phyloP scores from a whole-genome alignment of 495 filamentous ascomycete genomes.

The Tuber borchii region DNA sequence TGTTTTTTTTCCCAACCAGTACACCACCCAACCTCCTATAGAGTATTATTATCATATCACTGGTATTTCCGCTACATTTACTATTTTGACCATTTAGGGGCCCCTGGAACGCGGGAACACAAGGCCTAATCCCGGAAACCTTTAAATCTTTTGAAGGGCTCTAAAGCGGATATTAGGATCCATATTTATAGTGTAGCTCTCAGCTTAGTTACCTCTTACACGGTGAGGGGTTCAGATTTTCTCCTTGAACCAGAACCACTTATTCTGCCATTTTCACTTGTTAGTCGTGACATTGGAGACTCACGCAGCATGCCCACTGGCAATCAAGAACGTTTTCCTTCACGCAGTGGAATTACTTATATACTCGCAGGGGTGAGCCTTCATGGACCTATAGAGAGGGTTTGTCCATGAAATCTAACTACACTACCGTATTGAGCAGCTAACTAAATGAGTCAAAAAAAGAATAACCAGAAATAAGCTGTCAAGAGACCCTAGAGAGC shows the following conservation, averaged over 20 bases:
- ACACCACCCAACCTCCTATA: background rate
- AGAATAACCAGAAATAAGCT: background rate
- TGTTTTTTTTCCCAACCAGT: too few relatives aligned
- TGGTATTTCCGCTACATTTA: too few relatives aligned
- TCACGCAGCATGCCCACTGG: too few relatives aligned
- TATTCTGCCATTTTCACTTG: background rate
- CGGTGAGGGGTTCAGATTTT: background rate
- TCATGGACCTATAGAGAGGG: background rate
- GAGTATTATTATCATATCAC: background rate
- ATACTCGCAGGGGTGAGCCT: background rate
- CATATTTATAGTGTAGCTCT: background rate
- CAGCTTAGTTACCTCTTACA: background rate
- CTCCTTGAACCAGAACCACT: background rate
- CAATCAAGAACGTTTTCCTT: background rate
- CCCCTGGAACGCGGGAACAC: background rate
- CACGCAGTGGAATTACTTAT: background rate
- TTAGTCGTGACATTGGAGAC: too few relatives aligned
- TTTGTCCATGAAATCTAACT: background rate
- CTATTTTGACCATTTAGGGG: background rate
- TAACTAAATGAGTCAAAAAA: background rate
- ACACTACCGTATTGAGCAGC: background rate
- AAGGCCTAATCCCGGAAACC: background rate
- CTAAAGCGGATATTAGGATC: background rate
- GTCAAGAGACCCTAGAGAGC: background rate
- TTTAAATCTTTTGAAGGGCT: background rate